Evolutionary conservation across 2,329 filamentous ascomycete species (phyloP).

Genomic region (Falciphora oryzae): DNA sequence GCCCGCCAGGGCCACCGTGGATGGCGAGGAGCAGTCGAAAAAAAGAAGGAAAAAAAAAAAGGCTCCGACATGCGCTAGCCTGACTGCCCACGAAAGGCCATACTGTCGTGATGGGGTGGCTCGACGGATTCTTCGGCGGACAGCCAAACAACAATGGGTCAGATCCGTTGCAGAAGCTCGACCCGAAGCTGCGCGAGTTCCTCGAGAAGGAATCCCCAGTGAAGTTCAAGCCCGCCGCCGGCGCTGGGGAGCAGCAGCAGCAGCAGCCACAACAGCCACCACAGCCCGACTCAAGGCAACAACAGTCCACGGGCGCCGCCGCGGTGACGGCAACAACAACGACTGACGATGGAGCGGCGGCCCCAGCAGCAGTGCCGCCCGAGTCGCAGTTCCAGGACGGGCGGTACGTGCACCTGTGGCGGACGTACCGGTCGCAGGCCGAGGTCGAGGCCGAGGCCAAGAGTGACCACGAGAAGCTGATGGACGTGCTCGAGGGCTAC

Average conservation of each 20-base stretch:
- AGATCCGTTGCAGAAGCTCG: conserved; percentile 68
- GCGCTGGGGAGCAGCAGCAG: conserved; percentile 16
- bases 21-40: no score
- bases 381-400: conserved; percentile 54
- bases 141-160: conserved; percentile 36
- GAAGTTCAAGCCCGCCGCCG: conserved; percentile 46
- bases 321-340: conserved; percentile 11
- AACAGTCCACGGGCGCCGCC: conserved; percentile 8
- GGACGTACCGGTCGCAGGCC: conserved; percentile 71
- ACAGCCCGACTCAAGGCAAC: conserved; percentile 14
- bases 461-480: conserved; percentile 73
- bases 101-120: conserved; percentile 47
- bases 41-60: no score
- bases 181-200: conserved; percentile 78
- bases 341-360: conserved; percentile 3
- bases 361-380: conserved; percentile 31
- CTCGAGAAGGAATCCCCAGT: conserved; percentile 75
- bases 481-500: conserved; percentile 74
- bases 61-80: not conserved
- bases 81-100: not conserved
- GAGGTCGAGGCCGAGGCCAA: conserved; percentile 64
- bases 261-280: conserved; percentile 16
- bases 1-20: not conserved
- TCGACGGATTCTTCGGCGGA: conserved; percentile 47
- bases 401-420: conserved; percentile 83